These are phyloP conservation scores for Saccharomyces hybrid DNA, from an alignment of 1,139 yeast genomes.

Conservation along the genomic window DNA sequence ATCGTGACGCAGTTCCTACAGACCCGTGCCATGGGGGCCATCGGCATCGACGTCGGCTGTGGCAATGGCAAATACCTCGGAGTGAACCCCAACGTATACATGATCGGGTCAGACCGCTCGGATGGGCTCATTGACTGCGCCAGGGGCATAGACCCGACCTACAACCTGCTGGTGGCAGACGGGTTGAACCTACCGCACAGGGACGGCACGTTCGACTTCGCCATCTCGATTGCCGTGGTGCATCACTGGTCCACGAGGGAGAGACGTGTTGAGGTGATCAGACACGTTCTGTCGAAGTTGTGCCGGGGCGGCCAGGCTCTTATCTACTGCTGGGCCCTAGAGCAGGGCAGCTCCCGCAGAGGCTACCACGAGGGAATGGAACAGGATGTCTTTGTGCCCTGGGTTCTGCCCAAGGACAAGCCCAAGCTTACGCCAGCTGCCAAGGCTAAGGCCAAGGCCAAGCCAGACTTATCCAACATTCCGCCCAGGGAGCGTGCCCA, in stretches of 20 bases:
- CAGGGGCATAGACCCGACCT: constrained; percentile 34
- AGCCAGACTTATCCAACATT: constrained; percentile 23
- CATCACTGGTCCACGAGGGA: constrained; percentile 88
- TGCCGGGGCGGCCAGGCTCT: constrained; percentile 57
- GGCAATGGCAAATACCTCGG: constrained; percentile 90
- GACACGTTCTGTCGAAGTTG: constrained; percentile 55
- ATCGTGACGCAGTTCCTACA: constrained; percentile 70
- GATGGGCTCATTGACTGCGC: constrained; percentile 74
- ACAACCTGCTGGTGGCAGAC: constrained; percentile 63
- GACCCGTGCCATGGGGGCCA: constrained; percentile 35
- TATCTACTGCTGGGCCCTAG: constrained; percentile 94
- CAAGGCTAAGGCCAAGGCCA: constrained; percentile 13
- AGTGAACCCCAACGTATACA: constrained; percentile 55
- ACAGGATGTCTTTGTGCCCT: constrained; percentile 90
- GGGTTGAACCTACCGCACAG: constrained; percentile 67
- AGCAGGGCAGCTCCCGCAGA: constrained; percentile 76
- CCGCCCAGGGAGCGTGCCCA: constrained; percentile 26
- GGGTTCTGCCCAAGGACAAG: constrained; percentile 61
- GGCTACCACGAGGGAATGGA: constrained; percentile 88
- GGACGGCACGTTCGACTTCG: constrained; percentile 63
- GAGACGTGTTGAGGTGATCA: constrained; percentile 68
- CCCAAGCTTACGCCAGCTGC: constrained; percentile 14
- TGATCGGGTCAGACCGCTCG: constrained; percentile 80
- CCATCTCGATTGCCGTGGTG: constrained; percentile 89
- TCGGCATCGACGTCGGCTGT: constrained; percentile 80